Evolutionary conservation across 1,284 basidiomycete genomes (phyloP).

Genomic region (Paramarasmius palmivorus): DNA sequence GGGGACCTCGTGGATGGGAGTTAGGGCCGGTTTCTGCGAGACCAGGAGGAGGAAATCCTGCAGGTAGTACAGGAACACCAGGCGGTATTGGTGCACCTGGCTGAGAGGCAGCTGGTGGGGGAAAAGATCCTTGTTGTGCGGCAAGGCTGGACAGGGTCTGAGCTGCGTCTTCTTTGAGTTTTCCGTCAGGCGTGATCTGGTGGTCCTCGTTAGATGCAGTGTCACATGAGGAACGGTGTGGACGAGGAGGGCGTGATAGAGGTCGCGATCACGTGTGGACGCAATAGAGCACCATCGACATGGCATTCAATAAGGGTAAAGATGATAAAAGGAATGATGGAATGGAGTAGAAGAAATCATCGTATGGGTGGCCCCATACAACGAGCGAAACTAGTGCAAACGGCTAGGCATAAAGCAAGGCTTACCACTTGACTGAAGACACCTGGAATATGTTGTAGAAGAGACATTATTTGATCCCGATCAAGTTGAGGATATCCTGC

Average conservation of each 20-base stretch:
- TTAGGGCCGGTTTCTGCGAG: slow-evolving; percentile 70
- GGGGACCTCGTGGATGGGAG: slow-evolving; percentile 70
- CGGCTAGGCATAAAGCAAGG: not conserved
- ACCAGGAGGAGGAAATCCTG: slow-evolving; percentile 21
- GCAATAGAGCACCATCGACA: not conserved
- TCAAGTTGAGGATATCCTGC: slow-evolving; percentile 29
- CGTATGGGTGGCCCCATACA: slow-evolving; percentile 6
- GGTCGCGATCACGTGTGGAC: slow-evolving; percentile 26
- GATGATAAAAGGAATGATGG: slow-evolving; percentile 10
- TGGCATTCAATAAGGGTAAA: slow-evolving; percentile 5
- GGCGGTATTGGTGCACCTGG: slow-evolving; percentile 14
- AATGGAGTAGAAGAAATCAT: slow-evolving; percentile 9
- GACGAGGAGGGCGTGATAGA: slow-evolving; percentile 20
- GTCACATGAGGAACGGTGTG: slow-evolving; percentile 23
- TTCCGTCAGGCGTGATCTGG: slow-evolving; percentile 39
- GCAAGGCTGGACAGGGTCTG: slow-evolving; percentile 63
- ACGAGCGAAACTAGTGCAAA: slow-evolving; percentile 19
- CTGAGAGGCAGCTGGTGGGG: slow-evolving; percentile 26
- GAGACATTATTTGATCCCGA: slow-evolving; percentile 49
- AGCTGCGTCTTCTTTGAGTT: slow-evolving; percentile 63
- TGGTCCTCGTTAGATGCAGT: slow-evolving; percentile 9
- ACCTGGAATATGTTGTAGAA: slow-evolving; percentile 49
- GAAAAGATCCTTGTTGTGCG: slow-evolving; percentile 34
- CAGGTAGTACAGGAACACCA: slow-evolving; percentile 21
- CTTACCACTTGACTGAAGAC: slow-evolving; percentile 43